These are phyloP conservation scores for Helminthosporium solani DNA, from an alignment of 2,329 filamentous ascomycete species.

Conservation along the genomic window DNA sequence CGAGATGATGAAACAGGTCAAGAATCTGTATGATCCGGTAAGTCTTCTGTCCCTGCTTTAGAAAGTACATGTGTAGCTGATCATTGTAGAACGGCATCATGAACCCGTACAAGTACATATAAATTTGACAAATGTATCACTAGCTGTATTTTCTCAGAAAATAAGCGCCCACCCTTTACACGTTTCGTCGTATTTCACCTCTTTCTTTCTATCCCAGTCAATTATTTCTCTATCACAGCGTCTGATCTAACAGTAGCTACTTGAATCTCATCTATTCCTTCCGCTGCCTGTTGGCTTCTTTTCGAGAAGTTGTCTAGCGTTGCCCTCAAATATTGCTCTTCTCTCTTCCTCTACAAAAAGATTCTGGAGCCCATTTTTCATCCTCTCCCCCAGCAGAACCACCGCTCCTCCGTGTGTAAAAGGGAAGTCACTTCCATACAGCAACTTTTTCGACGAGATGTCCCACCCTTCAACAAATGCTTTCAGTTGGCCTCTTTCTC, in stretches of 20 bases:
- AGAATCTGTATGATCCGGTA: constrained; percentile 91
- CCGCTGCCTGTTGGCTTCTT: not conserved
- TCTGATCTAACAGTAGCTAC: not conserved
- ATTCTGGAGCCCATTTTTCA: constrained; percentile 46
- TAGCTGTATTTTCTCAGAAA: constrained; percentile 2
- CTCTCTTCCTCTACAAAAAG: constrained; percentile 41
- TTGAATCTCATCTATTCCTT: not conserved
- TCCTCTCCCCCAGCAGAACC: constrained; percentile 39
- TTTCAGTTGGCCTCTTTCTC: constrained; percentile 47
- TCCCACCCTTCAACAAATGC: constrained; percentile 49
- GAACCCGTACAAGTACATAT: constrained; percentile 97
- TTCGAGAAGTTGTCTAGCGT: constrained; percentile 39
- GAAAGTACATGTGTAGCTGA: constrained; percentile 12
- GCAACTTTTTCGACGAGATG: constrained; percentile 40
- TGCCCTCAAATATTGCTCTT: constrained; percentile 41
- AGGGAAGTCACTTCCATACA: constrained; percentile 58
- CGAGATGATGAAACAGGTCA: constrained; percentile 90
- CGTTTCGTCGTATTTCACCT: not conserved
- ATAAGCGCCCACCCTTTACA: not conserved
- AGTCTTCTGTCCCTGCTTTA: constrained; percentile 43
- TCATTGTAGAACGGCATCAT: constrained; percentile 82
- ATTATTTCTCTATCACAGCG: not conserved
- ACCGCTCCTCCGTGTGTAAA: constrained; percentile 48
- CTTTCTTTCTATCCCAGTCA: not conserved
- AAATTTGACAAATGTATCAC: constrained; percentile 4